Evolutionary conservation across 257 asterid species (phyloP).

Genomic region (Jasminum sambac): DNA sequence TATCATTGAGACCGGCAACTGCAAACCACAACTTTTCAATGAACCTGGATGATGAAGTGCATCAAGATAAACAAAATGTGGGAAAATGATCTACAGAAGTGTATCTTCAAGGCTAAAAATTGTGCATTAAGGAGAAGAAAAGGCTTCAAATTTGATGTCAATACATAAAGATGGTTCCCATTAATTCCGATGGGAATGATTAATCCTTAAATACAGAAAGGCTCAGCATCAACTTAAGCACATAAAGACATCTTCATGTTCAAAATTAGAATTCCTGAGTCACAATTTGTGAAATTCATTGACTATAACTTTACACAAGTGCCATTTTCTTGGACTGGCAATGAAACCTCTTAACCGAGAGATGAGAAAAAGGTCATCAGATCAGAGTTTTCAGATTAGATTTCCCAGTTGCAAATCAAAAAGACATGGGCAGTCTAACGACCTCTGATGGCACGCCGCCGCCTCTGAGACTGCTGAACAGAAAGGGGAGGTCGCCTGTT

Average conservation of each 20-base stretch:
- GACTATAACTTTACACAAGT: not conserved
- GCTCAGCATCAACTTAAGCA: not conserved
- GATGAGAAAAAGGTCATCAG: not conserved
- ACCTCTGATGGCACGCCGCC: constrained; percentile 40
- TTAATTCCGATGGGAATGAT: not conserved
- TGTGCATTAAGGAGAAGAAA: not conserved
- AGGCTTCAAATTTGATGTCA: not conserved
- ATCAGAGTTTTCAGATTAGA: not conserved
- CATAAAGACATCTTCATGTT: not conserved
- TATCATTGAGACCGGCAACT: not conserved
- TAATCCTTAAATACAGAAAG: not conserved
- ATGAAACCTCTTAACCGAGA: not conserved
- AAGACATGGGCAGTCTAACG: constrained; percentile 34
- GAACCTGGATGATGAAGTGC: not conserved
- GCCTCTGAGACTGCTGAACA: constrained; percentile 61
- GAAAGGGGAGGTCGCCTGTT: constrained; percentile 80
- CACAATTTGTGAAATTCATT: not conserved
- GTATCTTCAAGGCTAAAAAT: constrained; percentile 1
- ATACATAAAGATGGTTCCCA: not conserved
- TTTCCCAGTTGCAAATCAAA: constrained; percentile 9
- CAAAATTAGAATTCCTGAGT: not conserved
- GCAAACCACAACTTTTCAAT: not conserved
- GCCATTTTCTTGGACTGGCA: not conserved
- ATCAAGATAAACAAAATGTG: not conserved
- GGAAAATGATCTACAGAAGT: not conserved